Evolutionary conservation across 176 grass and related monocot genomes (phyloP).

Genomic region (Oryza longistaminata): DNA sequence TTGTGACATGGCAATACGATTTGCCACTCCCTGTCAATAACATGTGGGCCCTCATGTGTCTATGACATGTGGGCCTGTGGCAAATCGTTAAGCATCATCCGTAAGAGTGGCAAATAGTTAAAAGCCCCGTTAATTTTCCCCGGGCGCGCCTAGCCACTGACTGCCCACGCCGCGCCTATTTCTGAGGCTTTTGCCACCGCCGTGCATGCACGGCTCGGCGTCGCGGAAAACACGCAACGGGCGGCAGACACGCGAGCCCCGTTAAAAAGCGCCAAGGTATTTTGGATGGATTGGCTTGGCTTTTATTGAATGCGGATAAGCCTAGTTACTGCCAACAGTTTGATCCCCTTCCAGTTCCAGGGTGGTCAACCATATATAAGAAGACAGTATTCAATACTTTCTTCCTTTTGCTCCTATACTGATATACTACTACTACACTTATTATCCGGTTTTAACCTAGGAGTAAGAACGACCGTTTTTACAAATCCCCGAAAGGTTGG

Average conservation of each 20-base stretch:
- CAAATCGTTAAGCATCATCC: no score
- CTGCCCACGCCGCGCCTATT: not conserved
- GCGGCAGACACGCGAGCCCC: not conserved
- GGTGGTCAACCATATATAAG: not conserved
- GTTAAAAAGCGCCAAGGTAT: not conserved
- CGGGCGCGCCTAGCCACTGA: not conserved
- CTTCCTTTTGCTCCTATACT: no score
- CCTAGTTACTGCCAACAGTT: not conserved
- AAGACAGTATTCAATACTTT: not conserved
- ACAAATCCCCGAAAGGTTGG: not conserved
- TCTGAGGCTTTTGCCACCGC: conserved; percentile 9
- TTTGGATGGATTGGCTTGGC: not conserved
- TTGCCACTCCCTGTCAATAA: no score
- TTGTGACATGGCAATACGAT: no score
- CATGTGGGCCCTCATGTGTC: no score
- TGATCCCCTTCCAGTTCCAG: not conserved
- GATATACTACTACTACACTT: no score
- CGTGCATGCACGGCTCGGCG: not conserved
- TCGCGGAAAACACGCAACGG: not conserved
- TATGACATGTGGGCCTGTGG: no score
- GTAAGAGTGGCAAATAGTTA: no score
- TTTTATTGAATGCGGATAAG: conserved; percentile 1
- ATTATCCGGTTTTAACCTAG: no score
- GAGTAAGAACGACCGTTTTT: not conserved
- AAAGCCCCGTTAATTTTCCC: no score